A percentile compares a stretch with the other conserved stretches of the same genome.
These are phyloP conservation scores for Saccharomycopsis fodiens DNA, from an alignment of 805 yeast species.

Conservation along the genomic window DNA sequence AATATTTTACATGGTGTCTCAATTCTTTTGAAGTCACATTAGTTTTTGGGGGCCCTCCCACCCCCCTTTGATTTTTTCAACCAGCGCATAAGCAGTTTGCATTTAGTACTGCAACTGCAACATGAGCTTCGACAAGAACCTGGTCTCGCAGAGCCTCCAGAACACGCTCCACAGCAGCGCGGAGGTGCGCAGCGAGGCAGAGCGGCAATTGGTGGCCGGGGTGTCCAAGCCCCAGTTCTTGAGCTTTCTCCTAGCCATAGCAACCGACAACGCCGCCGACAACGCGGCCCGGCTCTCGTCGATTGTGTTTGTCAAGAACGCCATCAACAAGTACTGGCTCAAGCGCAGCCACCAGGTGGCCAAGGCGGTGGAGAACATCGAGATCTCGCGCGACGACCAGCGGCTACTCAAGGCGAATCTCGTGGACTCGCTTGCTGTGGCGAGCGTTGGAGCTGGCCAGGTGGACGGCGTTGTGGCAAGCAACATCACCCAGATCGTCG, in stretches of 20 bases:
- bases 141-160: constrained; percentile 11
- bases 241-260: constrained; percentile 40
- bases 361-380: constrained; percentile 4
- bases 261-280: constrained; percentile 37
- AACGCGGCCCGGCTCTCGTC: constrained; percentile 46
- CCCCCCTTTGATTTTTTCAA: too few species aligned
- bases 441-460: background rate
- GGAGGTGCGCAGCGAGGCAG: constrained; percentile 14
- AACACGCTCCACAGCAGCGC: constrained; percentile 13
- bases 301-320: constrained; percentile 64
- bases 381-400: constrained; percentile 12
- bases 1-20: too few species aligned
- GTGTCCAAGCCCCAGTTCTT: constrained; percentile 10
- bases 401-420: constrained; percentile 5
- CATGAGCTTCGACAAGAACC: constrained; percentile 17
- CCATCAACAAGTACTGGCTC: constrained; percentile 47
- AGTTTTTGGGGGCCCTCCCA: too few species aligned
- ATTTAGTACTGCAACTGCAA: too few species aligned
- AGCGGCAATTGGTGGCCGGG: constrained; percentile 3
- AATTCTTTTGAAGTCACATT: too few species aligned
- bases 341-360: constrained; percentile 10
- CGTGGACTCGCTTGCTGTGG: constrained; percentile 4
- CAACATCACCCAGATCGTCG: constrained; percentile 9
- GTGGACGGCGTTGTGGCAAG: background rate
- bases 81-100: too few species aligned